phyloP scores from a whole-genome alignment of 2,329 filamentous ascomycete genomes.

The Bipolaris victoriae region DNA sequence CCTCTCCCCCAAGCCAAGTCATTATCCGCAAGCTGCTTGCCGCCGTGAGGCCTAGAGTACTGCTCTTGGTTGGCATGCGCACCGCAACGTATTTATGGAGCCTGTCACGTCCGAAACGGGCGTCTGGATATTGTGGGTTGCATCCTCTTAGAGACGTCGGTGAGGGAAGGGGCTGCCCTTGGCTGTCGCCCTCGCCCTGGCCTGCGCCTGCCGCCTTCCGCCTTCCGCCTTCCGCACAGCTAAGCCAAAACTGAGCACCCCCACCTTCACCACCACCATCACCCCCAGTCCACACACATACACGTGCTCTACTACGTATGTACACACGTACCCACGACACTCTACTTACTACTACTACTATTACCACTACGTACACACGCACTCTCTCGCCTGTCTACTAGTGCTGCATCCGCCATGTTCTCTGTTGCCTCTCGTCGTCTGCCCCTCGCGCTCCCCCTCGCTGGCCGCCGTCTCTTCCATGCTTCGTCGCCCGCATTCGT shows the following conservation, averaged over 20 bases:
- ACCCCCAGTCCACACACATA: constrained; percentile 13
- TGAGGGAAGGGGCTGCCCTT: background rate
- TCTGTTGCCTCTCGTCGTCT: constrained; percentile 37
- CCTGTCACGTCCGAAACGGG: background rate
- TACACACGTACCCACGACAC: constrained; percentile 1
- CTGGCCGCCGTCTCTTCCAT: constrained; percentile 62
- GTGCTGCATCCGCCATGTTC: constrained; percentile 24
- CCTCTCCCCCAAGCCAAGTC: background rate
- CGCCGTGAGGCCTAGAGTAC: background rate
- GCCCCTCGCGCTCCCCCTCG: constrained; percentile 28
- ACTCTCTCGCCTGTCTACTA: constrained; percentile 11
- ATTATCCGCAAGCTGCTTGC: constrained; percentile 13
- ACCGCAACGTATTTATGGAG: background rate
- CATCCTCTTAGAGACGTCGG: background rate
- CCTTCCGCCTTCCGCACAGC: constrained; percentile 1
- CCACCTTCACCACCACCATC: constrained; percentile 11
- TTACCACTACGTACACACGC: constrained; percentile 4
- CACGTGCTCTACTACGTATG: background rate
- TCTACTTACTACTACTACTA: background rate
- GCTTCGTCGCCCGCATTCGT: constrained; percentile 68
- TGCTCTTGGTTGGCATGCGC: background rate
- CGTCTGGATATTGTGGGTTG: background rate
- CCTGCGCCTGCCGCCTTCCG: constrained; percentile 15
- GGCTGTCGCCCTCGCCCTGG: background rate
- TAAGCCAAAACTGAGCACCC: background rate